Conservation (phyloP, 2,329 filamentous ascomycete species). For the Epichloe typhina region DNA sequence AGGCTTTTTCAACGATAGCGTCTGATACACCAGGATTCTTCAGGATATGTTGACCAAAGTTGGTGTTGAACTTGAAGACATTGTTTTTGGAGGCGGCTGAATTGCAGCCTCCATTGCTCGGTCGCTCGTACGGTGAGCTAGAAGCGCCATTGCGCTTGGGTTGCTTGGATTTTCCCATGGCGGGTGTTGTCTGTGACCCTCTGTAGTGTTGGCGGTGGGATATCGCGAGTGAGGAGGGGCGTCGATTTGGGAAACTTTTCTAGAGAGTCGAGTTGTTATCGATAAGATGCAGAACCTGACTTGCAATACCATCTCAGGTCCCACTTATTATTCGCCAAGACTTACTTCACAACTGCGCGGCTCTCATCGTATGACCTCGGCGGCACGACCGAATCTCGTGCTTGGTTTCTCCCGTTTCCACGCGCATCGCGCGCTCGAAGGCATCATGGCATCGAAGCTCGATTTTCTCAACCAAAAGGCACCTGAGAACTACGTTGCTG, state of each 20-base stretch:
- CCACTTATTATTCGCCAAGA: neutral
- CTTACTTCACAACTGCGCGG: neutral
- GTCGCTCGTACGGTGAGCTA: constrained; percentile 29
- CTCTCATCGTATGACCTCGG: too few species aligned
- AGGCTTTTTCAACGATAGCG: constrained; percentile 59
- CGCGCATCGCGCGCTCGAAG: constrained; percentile 3
- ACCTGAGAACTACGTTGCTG: constrained; percentile 83
- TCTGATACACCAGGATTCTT: constrained; percentile 82
- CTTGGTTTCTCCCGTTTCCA: neutral
- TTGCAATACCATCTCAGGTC: neutral
- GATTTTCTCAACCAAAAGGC: constrained; percentile 84
- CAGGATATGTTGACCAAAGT: constrained; percentile 78
- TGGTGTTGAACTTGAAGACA: constrained; percentile 94
- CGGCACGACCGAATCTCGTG: neutral
- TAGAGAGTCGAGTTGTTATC: constrained; percentile 8
- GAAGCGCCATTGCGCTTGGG: constrained; percentile 38
- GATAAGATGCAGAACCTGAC: constrained; percentile 7
- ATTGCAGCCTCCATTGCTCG: constrained; percentile 10
- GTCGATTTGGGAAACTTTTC: constrained; percentile 4
- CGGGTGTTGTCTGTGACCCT: constrained; percentile 3
- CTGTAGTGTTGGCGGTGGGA: constrained; percentile 1
- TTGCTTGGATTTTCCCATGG: constrained; percentile 41
- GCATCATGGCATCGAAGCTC: constrained; percentile 38
- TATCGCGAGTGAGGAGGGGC: constrained; percentile 2
- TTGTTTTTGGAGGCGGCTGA: constrained; percentile 45